These are phyloP conservation scores for Microcyclospora tardicrescens DNA, from an alignment of 2,329 filamentous ascomycete genomes.

Conservation along the genomic window DNA sequence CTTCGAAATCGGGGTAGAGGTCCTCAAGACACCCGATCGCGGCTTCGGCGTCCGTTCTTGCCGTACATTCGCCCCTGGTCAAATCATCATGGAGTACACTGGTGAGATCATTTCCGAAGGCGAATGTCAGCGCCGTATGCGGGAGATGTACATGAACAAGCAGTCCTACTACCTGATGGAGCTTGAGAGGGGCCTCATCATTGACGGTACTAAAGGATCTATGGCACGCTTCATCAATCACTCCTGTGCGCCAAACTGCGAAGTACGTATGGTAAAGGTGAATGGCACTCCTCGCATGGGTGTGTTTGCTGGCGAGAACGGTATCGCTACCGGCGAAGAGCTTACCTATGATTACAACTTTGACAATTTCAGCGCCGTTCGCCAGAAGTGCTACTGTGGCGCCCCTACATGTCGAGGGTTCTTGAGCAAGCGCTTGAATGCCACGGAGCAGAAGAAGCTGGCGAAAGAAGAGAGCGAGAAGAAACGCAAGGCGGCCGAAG, in stretches of 20 bases:
- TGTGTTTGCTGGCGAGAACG: constrained; percentile 78
- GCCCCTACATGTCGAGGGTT: constrained; percentile 48
- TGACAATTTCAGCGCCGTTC: constrained; percentile 29
- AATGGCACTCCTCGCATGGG: constrained; percentile 90
- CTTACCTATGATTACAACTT: constrained; percentile 87
- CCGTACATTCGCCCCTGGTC: constrained; percentile 70
- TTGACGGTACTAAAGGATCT: constrained; percentile 89
- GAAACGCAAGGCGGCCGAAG: constrained; percentile 13
- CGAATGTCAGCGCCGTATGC: constrained; percentile 89
- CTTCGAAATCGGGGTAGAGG: constrained; percentile 87
- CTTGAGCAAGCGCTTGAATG: constrained; percentile 27
- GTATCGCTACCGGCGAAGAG: constrained; percentile 90
- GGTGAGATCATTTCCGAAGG: constrained; percentile 94
- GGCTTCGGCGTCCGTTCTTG: constrained; percentile 88
- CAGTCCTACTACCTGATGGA: constrained; percentile 99
- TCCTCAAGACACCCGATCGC: constrained; percentile 77
- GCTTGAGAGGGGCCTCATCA: constrained; percentile 96
- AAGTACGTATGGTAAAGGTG: constrained; percentile 76
- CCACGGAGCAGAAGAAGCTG: constrained; percentile 17
- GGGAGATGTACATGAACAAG: constrained; percentile 83
- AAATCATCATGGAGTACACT: constrained; percentile 97
- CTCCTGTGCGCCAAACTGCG: constrained; percentile 89
- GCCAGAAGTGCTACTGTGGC: constrained; percentile 50
- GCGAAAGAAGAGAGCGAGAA: constrained; percentile 16
- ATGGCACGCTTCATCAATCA: constrained; percentile 98